Conservation (phyloP, 371 early-diverging fungal species). For the Mortierella sp. region DNA sequence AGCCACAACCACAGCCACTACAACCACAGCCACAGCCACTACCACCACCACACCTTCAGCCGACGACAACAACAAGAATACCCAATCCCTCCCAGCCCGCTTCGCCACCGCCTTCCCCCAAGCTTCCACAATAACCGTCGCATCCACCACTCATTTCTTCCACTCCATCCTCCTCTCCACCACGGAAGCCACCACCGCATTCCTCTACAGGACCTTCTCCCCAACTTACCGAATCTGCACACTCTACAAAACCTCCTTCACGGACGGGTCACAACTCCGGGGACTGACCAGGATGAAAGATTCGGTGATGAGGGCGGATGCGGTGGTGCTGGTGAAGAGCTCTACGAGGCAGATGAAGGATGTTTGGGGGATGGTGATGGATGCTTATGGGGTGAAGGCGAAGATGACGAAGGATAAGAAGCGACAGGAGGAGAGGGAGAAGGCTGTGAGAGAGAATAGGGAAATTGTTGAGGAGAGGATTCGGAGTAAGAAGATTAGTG, state of each 20-base stretch:
- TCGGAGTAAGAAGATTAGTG: neutral
- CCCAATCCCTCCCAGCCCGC: neutral
- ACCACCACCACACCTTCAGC: neutral
- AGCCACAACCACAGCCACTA: conserved; percentile 15
- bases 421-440: neutral
- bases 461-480: neutral
- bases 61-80: neutral
- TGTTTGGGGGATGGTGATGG: conserved; percentile 44
- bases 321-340: conserved; percentile 22
- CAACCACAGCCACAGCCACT: conserved; percentile 4
- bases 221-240: conserved; percentile 44
- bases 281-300: conserved; percentile 44
- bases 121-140: neutral
- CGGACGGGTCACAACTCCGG: conserved; percentile 40
- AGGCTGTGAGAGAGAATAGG: neutral
- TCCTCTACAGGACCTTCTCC: conserved; percentile 53
- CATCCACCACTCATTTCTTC: conserved; percentile 8
- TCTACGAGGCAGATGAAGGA: conserved; percentile 29
- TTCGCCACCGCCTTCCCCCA: neutral
- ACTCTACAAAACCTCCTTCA: conserved; percentile 40
- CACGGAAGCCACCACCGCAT: conserved; percentile 38
- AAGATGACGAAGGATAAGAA: neutral
- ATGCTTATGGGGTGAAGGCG: conserved; percentile 33
- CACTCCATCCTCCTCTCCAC: neutral
- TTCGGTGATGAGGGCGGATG: conserved; percentile 32